A percentile compares a stretch with the other conserved stretches of the same genome.
Evolutionary conservation across 495 filamentous ascomycete genomes (phyloP).

Genomic region (Arthonia radiata): DNA sequence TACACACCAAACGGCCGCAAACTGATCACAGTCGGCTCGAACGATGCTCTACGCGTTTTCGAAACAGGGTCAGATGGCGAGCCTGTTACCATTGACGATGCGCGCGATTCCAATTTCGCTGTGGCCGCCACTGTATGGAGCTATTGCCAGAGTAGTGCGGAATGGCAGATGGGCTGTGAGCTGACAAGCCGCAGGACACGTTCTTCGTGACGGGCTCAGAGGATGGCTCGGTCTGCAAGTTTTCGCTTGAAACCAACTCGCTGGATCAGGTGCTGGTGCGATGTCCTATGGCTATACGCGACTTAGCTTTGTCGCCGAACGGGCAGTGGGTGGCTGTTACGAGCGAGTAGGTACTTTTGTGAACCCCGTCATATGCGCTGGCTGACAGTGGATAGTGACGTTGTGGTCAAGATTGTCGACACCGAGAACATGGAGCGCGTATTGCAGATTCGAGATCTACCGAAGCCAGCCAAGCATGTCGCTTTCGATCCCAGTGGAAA

Average conservation of each 20-base stretch:
- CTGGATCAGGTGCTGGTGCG: slow-evolving; percentile 63
- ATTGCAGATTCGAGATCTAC: slow-evolving; percentile 53
- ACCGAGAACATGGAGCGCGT: slow-evolving; percentile 49
- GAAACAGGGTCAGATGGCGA: slow-evolving; percentile 75
- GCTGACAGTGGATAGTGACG: slow-evolving; percentile 27
- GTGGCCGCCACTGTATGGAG: slow-evolving; percentile 41
- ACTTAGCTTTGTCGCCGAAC: slow-evolving; percentile 64
- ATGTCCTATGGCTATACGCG: slow-evolving; percentile 58
- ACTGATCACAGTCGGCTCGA: slow-evolving; percentile 66
- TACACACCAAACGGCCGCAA: slow-evolving; percentile 47
- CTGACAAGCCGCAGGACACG: slow-evolving; percentile 29
- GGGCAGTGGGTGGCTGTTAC: slow-evolving; percentile 80
- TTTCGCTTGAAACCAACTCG: slow-evolving; percentile 46
- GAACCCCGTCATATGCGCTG: neutral
- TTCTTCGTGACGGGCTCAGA: slow-evolving; percentile 74
- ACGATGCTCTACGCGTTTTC: slow-evolving; percentile 77
- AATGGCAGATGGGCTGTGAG: neutral
- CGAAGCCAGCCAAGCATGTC: slow-evolving; percentile 67
- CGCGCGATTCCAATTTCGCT: slow-evolving; percentile 51
- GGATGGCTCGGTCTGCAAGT: slow-evolving; percentile 79
- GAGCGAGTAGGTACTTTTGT: slow-evolving; percentile 35
- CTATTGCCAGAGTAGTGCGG: neutral
- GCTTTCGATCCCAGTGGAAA: slow-evolving; percentile 65
- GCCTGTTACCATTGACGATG: slow-evolving; percentile 71
- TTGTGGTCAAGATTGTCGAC: slow-evolving; percentile 69